phyloP scores from a whole-genome alignment of 202 grass and related monocot genomes.

The Bolboschoenoplectus hybrid region DNA sequence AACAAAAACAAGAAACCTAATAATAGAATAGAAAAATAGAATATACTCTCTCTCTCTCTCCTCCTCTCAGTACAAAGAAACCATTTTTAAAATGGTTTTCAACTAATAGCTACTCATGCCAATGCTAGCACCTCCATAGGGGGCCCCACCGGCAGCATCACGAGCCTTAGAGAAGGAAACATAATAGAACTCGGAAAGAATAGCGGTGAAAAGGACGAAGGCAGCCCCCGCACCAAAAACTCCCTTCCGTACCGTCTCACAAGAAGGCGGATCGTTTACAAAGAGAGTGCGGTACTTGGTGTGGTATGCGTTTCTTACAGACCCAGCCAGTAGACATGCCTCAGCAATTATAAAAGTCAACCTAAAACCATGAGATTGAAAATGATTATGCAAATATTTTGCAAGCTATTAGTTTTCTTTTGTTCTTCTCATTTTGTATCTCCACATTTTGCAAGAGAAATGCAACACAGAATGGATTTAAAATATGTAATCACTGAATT shows the following conservation, averaged over 20 bases:
- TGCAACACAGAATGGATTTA: neutral
- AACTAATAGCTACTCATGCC: conserved; percentile 67
- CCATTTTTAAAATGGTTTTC: conserved; percentile 36
- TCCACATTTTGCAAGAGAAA: neutral
- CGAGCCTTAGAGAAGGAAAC: conserved; percentile 67
- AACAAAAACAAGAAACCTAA: conserved; percentile 18
- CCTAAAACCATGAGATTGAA: conserved; percentile 43
- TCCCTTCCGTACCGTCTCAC: conserved; percentile 86
- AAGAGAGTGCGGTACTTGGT: conserved; percentile 75
- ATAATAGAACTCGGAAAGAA: conserved; percentile 86
- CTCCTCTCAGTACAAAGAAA: conserved; percentile 3
- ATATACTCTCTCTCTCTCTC: conserved; percentile 4
- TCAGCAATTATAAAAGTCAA: conserved; percentile 79
- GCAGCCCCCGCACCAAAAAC: conserved; percentile 86
- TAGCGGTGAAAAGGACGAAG: conserved; percentile 87
- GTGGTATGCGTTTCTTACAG: conserved; percentile 87
- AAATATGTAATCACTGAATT: neutral
- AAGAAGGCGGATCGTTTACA: conserved; percentile 45
- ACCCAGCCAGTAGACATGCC: conserved; percentile 78
- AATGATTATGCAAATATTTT: neutral
- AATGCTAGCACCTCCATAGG: conserved; percentile 58
- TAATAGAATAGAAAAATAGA: conserved; percentile 31
- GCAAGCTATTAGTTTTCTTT: neutral
- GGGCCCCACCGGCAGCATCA: conserved; percentile 46
- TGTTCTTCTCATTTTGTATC: neutral